Percentiles rank a stretch among this genome's conserved stretches.
These are phyloP conservation scores for Tricholoma sp. DNA, from an alignment of 768 basidiomycete species.

Conservation along the genomic window DNA sequence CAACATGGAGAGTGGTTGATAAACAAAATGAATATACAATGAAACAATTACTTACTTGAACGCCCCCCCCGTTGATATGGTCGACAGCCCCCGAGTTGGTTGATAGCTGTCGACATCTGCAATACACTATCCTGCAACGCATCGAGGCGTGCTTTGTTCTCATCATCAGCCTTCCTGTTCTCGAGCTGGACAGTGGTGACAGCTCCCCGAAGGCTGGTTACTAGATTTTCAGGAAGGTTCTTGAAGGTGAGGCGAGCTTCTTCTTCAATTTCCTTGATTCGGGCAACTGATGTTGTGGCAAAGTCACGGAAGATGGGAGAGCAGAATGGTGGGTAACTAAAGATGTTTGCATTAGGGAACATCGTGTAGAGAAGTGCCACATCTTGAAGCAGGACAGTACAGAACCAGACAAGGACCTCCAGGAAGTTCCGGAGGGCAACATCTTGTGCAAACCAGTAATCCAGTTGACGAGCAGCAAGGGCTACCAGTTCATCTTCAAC, in stretches of 20 bases:
- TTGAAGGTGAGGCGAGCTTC: too few relatives aligned
- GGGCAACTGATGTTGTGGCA: too few relatives aligned
- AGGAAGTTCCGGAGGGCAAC: conserved; percentile 21
- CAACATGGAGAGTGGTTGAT: too few relatives aligned
- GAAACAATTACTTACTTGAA: not conserved
- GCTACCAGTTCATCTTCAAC: not conserved
- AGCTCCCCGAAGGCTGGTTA: not conserved
- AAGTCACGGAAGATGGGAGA: too few relatives aligned
- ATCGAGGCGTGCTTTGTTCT: not conserved
- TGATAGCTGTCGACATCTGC: not conserved
- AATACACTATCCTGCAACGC: not conserved
- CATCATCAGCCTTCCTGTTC: not conserved
- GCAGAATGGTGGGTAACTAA: too few relatives aligned
- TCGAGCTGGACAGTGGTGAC: not conserved
- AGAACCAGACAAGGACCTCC: conserved; percentile 16
- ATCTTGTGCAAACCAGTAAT: conserved; percentile 1
- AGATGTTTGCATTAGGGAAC: too few relatives aligned
- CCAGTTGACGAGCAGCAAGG: not conserved
- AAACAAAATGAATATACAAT: not conserved
- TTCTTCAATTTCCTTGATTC: too few relatives aligned
- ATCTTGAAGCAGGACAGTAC: too few relatives aligned
- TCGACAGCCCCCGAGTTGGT: not conserved
- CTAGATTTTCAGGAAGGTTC: not conserved
- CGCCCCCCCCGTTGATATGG: not conserved
- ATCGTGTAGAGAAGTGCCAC: too few relatives aligned